A percentile compares a stretch with the other conserved stretches of the same genome.
These are phyloP conservation scores for Bacidia rubella DNA, from an alignment of 495 filamentous ascomycete species.

Conservation along the genomic window DNA sequence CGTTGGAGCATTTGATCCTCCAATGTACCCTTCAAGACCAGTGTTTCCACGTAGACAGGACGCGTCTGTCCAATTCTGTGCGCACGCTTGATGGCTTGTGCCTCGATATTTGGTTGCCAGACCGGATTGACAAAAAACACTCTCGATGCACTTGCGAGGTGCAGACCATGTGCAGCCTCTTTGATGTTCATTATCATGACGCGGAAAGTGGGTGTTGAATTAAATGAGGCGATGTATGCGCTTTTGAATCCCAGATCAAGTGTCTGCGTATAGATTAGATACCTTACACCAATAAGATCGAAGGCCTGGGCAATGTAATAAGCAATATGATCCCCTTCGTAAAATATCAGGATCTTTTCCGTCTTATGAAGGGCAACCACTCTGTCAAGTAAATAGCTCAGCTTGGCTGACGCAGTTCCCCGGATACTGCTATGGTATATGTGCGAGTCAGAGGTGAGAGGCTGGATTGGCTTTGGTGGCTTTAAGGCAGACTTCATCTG, in stretches of 20 bases:
- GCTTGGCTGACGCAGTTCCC: conserved; percentile 73
- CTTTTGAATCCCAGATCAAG: conserved; percentile 46
- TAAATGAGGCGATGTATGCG: conserved; percentile 67
- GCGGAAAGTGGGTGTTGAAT: conserved; percentile 44
- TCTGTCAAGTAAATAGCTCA: conserved; percentile 69
- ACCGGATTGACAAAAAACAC: conserved; percentile 91
- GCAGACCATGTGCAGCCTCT: conserved; percentile 77
- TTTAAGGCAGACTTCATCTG: conserved; percentile 18
- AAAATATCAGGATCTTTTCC: conserved; percentile 89
- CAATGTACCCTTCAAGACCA: conserved; percentile 67
- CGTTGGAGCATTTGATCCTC: conserved; percentile 75
- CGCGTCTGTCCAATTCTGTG: conserved; percentile 75
- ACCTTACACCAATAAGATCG: conserved; percentile 59
- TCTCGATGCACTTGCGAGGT: conserved; percentile 66
- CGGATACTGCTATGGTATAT: conserved; percentile 51
- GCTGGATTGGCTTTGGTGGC: background rate
- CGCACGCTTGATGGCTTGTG: conserved; percentile 83
- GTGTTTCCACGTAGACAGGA: conserved; percentile 74
- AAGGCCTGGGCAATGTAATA: conserved; percentile 72
- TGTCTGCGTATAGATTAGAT: conserved; percentile 71
- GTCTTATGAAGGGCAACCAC: conserved; percentile 49
- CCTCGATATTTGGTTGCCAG: conserved; percentile 72
- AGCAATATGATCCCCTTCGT: conserved; percentile 74
- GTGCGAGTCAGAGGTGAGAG: conserved; percentile 33
- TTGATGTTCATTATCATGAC: conserved; percentile 83